These are phyloP conservation scores for Alternaria ethzedia DNA, from an alignment of 2,329 filamentous ascomycete species.

Conservation along the genomic window DNA sequence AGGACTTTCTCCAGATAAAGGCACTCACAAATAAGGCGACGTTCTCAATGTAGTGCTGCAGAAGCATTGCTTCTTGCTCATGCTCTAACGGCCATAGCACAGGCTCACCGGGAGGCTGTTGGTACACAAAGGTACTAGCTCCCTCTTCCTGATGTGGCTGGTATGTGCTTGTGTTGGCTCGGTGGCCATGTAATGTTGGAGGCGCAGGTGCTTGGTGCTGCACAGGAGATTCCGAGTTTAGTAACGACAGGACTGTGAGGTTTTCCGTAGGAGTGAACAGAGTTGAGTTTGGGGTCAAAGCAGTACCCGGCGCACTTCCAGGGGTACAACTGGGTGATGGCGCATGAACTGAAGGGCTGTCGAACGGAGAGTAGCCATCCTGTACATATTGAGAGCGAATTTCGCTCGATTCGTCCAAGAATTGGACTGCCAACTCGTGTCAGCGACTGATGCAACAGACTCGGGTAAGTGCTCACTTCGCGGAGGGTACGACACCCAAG, in stretches of 20 bases:
- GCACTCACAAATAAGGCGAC: conserved; percentile 44
- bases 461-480: conserved; percentile 25
- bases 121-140: conserved; percentile 34
- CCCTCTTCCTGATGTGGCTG: conserved; percentile 14
- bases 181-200: conserved; percentile 25
- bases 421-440: conserved; percentile 38
- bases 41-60: conserved; percentile 47
- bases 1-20: neutral
- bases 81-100: conserved; percentile 45
- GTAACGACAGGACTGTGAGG: conserved; percentile 41
- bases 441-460: conserved; percentile 1
- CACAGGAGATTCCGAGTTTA: conserved; percentile 42
- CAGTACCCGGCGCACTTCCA: conserved; percentile 17
- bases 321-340: conserved; percentile 18
- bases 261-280: conserved; percentile 36
- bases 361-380: conserved; percentile 24
- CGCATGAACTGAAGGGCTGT: conserved; percentile 13
- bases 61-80: conserved; percentile 47
- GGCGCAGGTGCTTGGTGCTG: conserved; percentile 19
- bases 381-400: conserved; percentile 40
- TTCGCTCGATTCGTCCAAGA: conserved; percentile 45
- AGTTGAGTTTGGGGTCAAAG: conserved; percentile 23
- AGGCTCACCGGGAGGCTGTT: conserved; percentile 37
- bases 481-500: conserved; percentile 46
- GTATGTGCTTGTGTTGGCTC: conserved; percentile 3